Evolutionary conservation across 2,329 filamentous ascomycete species (phyloP).

Genomic region (Neoascochyta sp.): DNA sequence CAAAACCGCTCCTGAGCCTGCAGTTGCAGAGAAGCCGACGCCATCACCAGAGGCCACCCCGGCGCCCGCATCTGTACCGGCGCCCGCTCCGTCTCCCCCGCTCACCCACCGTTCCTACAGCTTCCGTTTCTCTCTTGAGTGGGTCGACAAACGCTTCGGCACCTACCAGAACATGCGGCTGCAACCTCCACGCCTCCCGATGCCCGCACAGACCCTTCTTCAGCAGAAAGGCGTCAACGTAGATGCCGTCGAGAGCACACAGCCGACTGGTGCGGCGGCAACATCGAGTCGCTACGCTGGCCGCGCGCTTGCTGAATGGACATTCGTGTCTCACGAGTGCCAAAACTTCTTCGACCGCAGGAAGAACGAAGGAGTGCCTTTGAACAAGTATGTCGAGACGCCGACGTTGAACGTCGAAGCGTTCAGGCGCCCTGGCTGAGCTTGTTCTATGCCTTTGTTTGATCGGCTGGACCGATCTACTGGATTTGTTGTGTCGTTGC

Average conservation of each 20-base stretch:
- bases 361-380: constrained; percentile 66
- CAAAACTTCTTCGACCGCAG: constrained; percentile 77
- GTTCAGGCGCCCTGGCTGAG: constrained; percentile 48
- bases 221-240: constrained; percentile 39
- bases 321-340: constrained; percentile 69
- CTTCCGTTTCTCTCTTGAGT: constrained; percentile 73
- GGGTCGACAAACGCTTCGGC: constrained; percentile 56
- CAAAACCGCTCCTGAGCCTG: constrained; percentile 7
- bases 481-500: too few relatives aligned
- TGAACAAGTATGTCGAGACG: constrained; percentile 66
- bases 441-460: constrained; percentile 1
- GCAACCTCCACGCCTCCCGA: constrained; percentile 64
- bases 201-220: constrained; percentile 64
- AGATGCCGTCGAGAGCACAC: constrained; percentile 19
- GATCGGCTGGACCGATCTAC: constrained; percentile 22
- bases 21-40: constrained; percentile 4
- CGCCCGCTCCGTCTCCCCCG: constrained; percentile 46
- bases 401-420: constrained; percentile 62
- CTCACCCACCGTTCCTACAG: constrained; percentile 57
- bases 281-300: constrained; percentile 60
- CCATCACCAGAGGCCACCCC: constrained; percentile 3
- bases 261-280: constrained; percentile 38
- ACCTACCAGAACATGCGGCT: constrained; percentile 61
- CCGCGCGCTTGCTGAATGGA: constrained; percentile 74
- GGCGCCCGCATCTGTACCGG: constrained; percentile 9